Percentiles rank a stretch among this genome's conserved stretches.
Conservation (phyloP, 257 asterid genomes). For the Solanum phureja region DNA sequence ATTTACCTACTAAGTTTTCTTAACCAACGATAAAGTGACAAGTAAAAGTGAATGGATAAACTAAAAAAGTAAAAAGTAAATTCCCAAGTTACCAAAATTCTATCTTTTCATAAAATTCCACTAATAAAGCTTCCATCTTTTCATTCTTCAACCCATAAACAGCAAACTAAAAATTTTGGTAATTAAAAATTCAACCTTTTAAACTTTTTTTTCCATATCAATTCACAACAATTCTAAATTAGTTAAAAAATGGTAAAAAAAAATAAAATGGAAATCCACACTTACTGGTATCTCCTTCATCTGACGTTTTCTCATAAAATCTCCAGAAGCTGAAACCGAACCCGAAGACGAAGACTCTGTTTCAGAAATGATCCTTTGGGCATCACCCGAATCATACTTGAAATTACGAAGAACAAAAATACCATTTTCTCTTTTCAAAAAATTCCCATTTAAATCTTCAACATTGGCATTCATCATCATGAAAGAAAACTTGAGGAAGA, state of each 20-base stretch:
- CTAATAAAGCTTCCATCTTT: background rate
- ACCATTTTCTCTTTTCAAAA: background rate
- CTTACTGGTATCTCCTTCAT: slow-evolving; percentile 79
- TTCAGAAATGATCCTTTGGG: slow-evolving; percentile 45
- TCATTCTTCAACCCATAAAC: background rate
- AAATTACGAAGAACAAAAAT: slow-evolving; percentile 34
- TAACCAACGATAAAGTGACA: fast-evolving
- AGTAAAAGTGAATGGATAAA: background rate
- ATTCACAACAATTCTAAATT: background rate
- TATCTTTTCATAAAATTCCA: background rate
- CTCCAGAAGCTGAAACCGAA: slow-evolving; percentile 12
- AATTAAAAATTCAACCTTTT: background rate
- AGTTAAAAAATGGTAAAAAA: background rate
- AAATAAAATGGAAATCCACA: background rate
- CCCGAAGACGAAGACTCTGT: slow-evolving; percentile 15
- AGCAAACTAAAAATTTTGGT: background rate
- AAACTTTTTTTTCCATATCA: background rate
- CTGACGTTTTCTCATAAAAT: slow-evolving; percentile 34
- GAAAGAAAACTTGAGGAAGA: slow-evolving; percentile 35
- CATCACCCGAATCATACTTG: slow-evolving; percentile 26
- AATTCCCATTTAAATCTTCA: slow-evolving; percentile 8
- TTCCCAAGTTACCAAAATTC: background rate
- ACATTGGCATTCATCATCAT: slow-evolving; percentile 20
- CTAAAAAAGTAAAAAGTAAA: background rate
- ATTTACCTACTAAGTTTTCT: background rate